A percentile compares a stretch with the other conserved stretches of the same genome.
These are phyloP conservation scores for Tulasnella sp. DNA, from an alignment of 768 basidiomycete genomes.

Conservation along the genomic window DNA sequence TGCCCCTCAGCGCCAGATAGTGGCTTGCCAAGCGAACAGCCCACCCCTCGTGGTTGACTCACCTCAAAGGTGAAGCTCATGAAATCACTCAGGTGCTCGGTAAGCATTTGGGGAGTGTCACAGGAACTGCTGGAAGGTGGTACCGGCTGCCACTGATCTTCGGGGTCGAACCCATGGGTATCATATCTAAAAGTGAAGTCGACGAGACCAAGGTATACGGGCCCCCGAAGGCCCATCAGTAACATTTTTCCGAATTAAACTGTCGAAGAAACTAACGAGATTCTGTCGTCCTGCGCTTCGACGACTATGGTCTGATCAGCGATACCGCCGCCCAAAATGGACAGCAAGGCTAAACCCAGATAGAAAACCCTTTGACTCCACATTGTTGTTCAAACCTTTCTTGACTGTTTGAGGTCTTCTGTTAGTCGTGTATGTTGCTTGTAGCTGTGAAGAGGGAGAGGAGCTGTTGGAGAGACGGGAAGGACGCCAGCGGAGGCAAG, in stretches of 20 bases:
- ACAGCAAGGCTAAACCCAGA: neutral
- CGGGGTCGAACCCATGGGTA: too few relatives aligned
- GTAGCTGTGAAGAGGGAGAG: neutral
- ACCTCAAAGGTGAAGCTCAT: slow-evolving; percentile 13
- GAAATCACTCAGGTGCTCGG: neutral
- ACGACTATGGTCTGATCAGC: neutral
- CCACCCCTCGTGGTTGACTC: neutral
- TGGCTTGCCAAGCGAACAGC: neutral
- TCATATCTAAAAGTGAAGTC: too few relatives aligned
- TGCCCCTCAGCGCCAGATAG: neutral
- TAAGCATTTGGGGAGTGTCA: slow-evolving; percentile 2
- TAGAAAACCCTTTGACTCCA: neutral
- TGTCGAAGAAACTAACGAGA: neutral
- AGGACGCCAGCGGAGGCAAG: too few relatives aligned
- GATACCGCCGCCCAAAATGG: neutral
- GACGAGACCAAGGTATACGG: neutral
- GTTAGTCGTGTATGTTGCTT: neutral
- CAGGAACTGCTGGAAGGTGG: neutral
- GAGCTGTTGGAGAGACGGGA: too few relatives aligned
- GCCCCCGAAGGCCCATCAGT: neutral
- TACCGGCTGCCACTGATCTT: too few relatives aligned
- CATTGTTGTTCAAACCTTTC: neutral
- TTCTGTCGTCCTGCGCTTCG: neutral
- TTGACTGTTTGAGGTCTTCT: neutral
- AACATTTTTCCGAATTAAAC: too few relatives aligned